Evolutionary conservation across 2,329 filamentous ascomycete genomes (phyloP), one percentile per base, ranked within the genome.

Genomic region (Dactylella cylindrospora): DNA sequence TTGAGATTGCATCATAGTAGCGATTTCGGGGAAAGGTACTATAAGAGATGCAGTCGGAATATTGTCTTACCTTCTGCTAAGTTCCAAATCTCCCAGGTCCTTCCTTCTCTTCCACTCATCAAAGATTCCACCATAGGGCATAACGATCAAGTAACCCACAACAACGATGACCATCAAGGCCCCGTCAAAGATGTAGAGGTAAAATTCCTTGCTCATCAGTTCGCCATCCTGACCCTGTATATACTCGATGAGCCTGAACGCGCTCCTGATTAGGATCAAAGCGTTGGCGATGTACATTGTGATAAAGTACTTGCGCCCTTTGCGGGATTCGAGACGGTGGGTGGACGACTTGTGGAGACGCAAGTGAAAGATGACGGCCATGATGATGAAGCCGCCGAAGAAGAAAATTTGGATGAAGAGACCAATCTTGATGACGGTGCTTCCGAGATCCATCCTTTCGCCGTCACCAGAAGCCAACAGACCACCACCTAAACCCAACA

Each of bases 361-460:
- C 1, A 2, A 35, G 64, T 83, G 76, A 70, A 82, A 82, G 0
- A 78, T 57, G 2, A 74, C 65, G 0, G 78, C 74, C 1, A 76
- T 75, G 3, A 76, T 52, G 28, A 79, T 70, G 67, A 84, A 85
- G 28, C 83, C 70, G 17, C 74, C 75, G 62, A 84, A 83, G 51
- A 80, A 76, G 33, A 80, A 31, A 17, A 85, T 74, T 67, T 85
- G 82, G n/a, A 83, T 69, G 25, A 79, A 69, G 2, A 85, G 71
- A 1, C 82, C 82, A 1, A 66, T 76, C 6, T 84, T 70, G 13
- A 84, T 76, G 41, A 84, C 72, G 13, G 76, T 74, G 65, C 79
- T 69, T 12, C 77, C 79, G 10, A 71, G 70, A 20, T 74, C 69
- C 9, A 66, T 70, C 17, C 36, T 65, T 33, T 41, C 60, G 26